Evolutionary conservation across 2,329 filamentous ascomycete genomes (phyloP), one percentile per base, ranked within the genome.

Genomic region (Hypoxylon sp.): DNA sequence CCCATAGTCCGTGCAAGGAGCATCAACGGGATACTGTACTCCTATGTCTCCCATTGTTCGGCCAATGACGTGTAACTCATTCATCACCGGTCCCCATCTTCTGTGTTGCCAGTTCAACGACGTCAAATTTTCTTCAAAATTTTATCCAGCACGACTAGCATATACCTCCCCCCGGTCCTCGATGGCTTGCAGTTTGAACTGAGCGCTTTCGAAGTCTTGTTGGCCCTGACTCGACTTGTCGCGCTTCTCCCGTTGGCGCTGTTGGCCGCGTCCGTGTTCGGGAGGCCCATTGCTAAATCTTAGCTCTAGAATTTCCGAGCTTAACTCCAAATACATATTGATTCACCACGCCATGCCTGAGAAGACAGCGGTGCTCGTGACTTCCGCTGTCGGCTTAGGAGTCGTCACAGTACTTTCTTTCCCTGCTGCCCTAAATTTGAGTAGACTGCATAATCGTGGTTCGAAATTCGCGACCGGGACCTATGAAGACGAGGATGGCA

Each of bases 401-500:
- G 38, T 70, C 22, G 68, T 74, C 48, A 61, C 66, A 7, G 36
- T 70, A 24, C 65, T 74, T 16, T 72, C 75, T 5, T 14, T 71
- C 18, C 74, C 74, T 14, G 68, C 73, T 7, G 51, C 62, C n/a
- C 22, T 71, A 40, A 67, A 65, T 50, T 45, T 75, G 14, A 44
- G 55, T 50, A 73, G 71, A 59, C 51, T 72, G 30, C 65, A 70
- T 49, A 66, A 53, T 22, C 71, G 63, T 42, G 59, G 67, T n/a
- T 49, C 64, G 12, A 73, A 72, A 61, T 79, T 84, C 40, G 78
- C 83, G 9, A 79, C 44, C 42, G 56, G 33, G 32, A 44, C 83
- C 11, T 93, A 93, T 72, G 80, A 88, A 70, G 91, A 94, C 73
- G 79, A 83, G 65, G 91, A 94, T 77, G 91, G 91, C 50, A 82